Percentiles rank a stretch among this genome's conserved stretches.
Evolutionary conservation across 805 yeast genomes (phyloP).

Genomic region (Lachancea mirantina): DNA sequence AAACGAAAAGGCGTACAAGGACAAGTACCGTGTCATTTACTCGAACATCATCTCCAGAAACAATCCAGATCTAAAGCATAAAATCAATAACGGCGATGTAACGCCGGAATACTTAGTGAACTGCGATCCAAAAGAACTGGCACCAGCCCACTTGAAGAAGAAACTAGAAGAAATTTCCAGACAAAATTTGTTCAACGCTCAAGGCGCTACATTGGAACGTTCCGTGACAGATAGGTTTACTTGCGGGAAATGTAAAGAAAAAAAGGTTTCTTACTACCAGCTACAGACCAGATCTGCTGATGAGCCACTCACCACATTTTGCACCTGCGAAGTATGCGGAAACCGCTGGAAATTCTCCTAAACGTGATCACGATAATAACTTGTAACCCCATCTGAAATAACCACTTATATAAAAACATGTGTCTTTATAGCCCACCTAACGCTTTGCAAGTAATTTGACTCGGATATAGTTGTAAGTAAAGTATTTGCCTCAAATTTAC

Average conservation of each 20-base stretch:
- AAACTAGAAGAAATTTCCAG: slow-evolving; percentile 81
- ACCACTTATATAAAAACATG: too few relatives aligned
- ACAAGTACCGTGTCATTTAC: slow-evolving; percentile 77
- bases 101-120: slow-evolving; percentile 56
- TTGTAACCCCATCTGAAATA: too few relatives aligned
- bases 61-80: slow-evolving; percentile 74
- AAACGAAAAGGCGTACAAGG: slow-evolving; percentile 52
- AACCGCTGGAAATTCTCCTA: slow-evolving; percentile 95
- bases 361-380: too few relatives aligned
- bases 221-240: slow-evolving; percentile 95
- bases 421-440: too few relatives aligned
- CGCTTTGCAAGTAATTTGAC: too few relatives aligned
- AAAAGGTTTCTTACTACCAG: slow-evolving; percentile 94
- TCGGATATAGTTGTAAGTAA: too few relatives aligned
- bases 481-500: too few relatives aligned
- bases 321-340: slow-evolving; percentile 97
- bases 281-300: slow-evolving; percentile 98
- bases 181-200: slow-evolving; percentile 91
- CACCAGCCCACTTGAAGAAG: slow-evolving; percentile 82
- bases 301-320: slow-evolving; percentile 96
- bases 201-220: slow-evolving; percentile 92
- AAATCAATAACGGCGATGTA: slow-evolving; percentile 62
- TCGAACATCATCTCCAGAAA: slow-evolving; percentile 84
- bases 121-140: slow-evolving; percentile 93
- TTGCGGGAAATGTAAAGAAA: slow-evolving; percentile 96